Base-by-base conservation (phyloP, 306 rosid species). In the Calophaca sinica region DNA sequence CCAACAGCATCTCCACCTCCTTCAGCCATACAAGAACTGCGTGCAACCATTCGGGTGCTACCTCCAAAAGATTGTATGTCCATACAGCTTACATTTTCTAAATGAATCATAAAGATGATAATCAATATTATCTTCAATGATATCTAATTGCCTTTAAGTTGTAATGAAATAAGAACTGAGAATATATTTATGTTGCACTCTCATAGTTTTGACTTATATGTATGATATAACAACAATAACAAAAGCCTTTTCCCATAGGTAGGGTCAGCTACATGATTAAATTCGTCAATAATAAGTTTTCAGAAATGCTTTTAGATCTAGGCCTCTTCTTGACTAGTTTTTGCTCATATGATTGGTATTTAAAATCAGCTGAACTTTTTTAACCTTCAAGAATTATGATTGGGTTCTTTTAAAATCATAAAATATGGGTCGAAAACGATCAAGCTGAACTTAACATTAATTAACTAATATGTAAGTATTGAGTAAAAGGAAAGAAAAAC, bases 41-140 rank as follows among this genome's bases (percentile, higher is more conserved):
- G 88, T 33, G 93, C 94, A 54, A 94, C 97, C 9, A 89, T 94
- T 57, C 86, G 87, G 44, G 90, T 91, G 73, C 87, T 94, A 55
- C 97, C 96, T 77, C 97, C 97, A 62, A 97, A 90, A 88, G 98
- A 94, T 70, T 83, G 98, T 94, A 82, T 82, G 98, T 45, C 75
- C 75, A 62, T 73, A 29, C 35, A 13, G 7, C 72, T 78, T 69
- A 55, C 44, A 63, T 75, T 36, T 64, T 53, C 14, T 59, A 39
- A 41, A 20, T 20, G 26, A 20, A 46, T 54, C 15, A 53, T 13
- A 32, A 54, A 32, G 73, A 52, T 72, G n/a, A 6, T 45, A 68
- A 69, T 68, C 50, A 33, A 41, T 61, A 26, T 62, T 67, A 15
- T 71, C 52, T 71, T 48, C 11, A 14, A 28, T 54, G 50, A 33